A percentile compares a stretch with the other conserved stretches of the same genome.
phyloP scores from a whole-genome alignment of 306 rosid species.

The Acmispon strigosus region DNA sequence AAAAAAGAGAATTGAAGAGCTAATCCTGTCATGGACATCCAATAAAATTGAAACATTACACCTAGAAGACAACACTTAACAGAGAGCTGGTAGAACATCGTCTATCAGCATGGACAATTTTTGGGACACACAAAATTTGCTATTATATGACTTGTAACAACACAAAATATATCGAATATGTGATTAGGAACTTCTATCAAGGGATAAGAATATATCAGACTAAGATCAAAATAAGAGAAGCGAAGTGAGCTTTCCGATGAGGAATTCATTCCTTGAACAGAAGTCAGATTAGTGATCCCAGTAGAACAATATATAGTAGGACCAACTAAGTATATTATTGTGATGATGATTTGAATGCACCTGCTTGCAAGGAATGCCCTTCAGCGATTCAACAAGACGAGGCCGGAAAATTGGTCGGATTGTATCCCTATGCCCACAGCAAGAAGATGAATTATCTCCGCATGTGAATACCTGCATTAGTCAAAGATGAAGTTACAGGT shows the following conservation, averaged over 20 bases:
- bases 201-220: neutral
- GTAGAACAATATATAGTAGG: neutral
- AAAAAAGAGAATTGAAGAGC: neutral
- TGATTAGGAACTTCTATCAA: neutral
- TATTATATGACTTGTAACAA: constrained; percentile 7
- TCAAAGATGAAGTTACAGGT: neutral
- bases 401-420: constrained; percentile 79
- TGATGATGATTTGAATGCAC: constrained; percentile 23
- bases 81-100: neutral
- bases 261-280: neutral
- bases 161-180: neutral
- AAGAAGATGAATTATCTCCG: constrained; percentile 85
- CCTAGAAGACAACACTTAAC: neutral
- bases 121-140: neutral
- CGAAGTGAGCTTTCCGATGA: neutral
- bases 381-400: constrained; percentile 75
- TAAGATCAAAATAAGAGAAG: neutral
- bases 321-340: neutral
- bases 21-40: neutral
- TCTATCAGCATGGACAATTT: neutral
- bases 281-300: neutral
- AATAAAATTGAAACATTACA: neutral
- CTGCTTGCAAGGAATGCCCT: constrained; percentile 80
- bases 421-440: constrained; percentile 88
- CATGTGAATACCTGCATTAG: constrained; percentile 77